Evolutionary conservation across 2,329 filamentous ascomycete species (phyloP), one percentile per base, ranked within the genome.

Genomic region (Botrytis aclada): DNA sequence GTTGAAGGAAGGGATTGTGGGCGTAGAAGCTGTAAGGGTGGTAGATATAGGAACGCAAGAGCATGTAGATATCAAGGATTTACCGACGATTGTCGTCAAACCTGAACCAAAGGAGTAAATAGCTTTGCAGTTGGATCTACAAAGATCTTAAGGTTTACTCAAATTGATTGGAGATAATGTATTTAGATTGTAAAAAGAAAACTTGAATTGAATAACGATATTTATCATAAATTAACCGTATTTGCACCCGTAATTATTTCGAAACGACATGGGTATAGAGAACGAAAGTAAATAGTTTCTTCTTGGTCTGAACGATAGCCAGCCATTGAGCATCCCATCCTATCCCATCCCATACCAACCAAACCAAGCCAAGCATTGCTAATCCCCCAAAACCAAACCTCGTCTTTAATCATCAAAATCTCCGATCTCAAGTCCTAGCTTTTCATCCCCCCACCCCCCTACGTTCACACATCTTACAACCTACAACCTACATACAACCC

Each of bases 41-140:
- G 85, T 95, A 5, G 93, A 96, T 80, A 80, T 95, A 74, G 88
- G 85, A 34, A 92, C 88, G 47, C 90, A 93, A 78, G 92, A 95
- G 82, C 91, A 92, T 79, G 90, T 93, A 5, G 92, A 95, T 81
- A 89, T 95, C 71, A 86, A 88, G 74, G 91, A 95, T 74, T 80
- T 96, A 75, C 93, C 93, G 0, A 89, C 87, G 62, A 88, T 94
- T 77, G 82, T 93, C 70, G 86, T 91, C 22, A 72, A 39, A 29
- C 54, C 70, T 45, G 70, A 72, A 34, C 62, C 70, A 1, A 43
- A 60, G 32, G 43, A 41, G 51, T 69, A 69, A 67, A 60, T 58
- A 47, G 29, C 22, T 71, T 62, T 10, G n/a, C 14, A 7, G 5
- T 70, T 32, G 56, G 37, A 60, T 45, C 22, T 29, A 32, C 16